A percentile compares a stretch with the other conserved stretches of the same genome.
These are phyloP conservation scores for Fusarium fracticaudum DNA, from an alignment of 2,329 filamentous ascomycete species.

Conservation along the genomic window DNA sequence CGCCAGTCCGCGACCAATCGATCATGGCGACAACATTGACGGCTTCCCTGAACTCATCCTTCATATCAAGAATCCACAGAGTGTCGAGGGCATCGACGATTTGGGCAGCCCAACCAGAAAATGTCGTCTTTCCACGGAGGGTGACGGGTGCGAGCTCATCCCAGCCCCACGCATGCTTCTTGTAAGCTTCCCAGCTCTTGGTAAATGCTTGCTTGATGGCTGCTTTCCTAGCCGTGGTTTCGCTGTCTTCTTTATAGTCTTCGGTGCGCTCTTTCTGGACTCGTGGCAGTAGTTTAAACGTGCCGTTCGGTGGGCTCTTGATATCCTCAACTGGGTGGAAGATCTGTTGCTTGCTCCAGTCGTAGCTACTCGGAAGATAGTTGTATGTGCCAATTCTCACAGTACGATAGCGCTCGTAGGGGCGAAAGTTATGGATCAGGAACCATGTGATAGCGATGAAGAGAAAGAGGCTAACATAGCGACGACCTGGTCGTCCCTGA, in stretches of 20 bases:
- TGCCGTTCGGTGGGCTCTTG: constrained; percentile 49
- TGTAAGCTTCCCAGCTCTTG: constrained; percentile 63
- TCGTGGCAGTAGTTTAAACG: constrained; percentile 48
- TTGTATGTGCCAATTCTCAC: constrained; percentile 39
- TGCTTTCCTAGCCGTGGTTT: constrained; percentile 48
- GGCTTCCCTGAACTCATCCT: constrained; percentile 64
- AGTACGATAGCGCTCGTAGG: constrained; percentile 31
- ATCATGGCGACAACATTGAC: constrained; percentile 60
- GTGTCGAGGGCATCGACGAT: constrained; percentile 69
- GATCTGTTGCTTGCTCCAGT: constrained; percentile 49
- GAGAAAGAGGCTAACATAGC: constrained; percentile 45
- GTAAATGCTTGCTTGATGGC: constrained; percentile 53
- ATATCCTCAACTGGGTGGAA: constrained; percentile 47
- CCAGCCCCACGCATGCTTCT: constrained; percentile 63
- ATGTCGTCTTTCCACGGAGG: constrained; percentile 56
- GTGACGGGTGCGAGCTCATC: constrained; percentile 65
- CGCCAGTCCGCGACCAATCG: constrained; percentile 62
- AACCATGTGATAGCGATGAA: constrained; percentile 42
- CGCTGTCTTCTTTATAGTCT: constrained; percentile 53
- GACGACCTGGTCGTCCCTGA: constrained; percentile 47
- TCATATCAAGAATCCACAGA: constrained; percentile 67
- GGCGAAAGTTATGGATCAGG: constrained; percentile 42
- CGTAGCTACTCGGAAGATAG: constrained; percentile 50
- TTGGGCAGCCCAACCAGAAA: constrained; percentile 67
- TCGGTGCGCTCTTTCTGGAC: constrained; percentile 55